A percentile compares a stretch with the other conserved stretches of the same genome.
These are phyloP conservation scores for Sugiyamaella floridensis DNA, from an alignment of 805 yeast species.

Conservation along the genomic window DNA sequence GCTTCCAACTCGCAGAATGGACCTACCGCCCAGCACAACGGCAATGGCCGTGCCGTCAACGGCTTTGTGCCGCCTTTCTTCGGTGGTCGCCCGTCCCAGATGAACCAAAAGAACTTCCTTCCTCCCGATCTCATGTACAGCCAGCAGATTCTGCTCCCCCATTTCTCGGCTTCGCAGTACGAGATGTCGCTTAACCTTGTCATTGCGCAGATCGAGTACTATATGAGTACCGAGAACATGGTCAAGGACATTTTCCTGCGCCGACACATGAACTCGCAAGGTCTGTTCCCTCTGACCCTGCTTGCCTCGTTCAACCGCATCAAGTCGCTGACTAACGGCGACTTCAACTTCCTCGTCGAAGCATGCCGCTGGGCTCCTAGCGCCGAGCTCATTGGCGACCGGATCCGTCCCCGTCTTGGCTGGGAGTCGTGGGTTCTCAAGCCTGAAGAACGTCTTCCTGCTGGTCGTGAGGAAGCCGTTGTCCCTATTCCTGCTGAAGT, in stretches of 20 bases:
- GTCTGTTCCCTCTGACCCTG: slow-evolving; percentile 58
- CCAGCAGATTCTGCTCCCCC: slow-evolving; percentile 10
- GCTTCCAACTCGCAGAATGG: slow-evolving; percentile 2
- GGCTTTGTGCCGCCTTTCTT: slow-evolving; percentile 8
- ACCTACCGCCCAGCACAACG: slow-evolving; percentile 8
- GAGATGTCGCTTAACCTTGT: slow-evolving; percentile 26
- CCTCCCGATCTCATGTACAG: slow-evolving; percentile 11
- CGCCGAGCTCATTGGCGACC: slow-evolving; percentile 46
- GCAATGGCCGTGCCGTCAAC: slow-evolving; percentile 5
- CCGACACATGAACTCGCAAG: slow-evolving; percentile 69
- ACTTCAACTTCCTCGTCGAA: slow-evolving; percentile 44
- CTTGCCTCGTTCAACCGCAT: slow-evolving; percentile 73
- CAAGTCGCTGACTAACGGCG: slow-evolving; percentile 55
- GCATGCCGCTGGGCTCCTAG: slow-evolving; percentile 49
- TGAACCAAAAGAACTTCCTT: slow-evolving; percentile 13
- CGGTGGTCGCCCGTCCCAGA: slow-evolving; percentile 15
- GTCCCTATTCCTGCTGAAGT: background rate
- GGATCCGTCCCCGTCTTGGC: slow-evolving; percentile 53
- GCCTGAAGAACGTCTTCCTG: slow-evolving; percentile 38
- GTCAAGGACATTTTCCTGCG: slow-evolving; percentile 78
- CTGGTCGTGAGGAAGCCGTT: slow-evolving; percentile 38
- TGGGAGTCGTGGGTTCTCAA: slow-evolving; percentile 68
- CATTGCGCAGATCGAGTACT: slow-evolving; percentile 73
- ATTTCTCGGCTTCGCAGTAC: slow-evolving; percentile 17
- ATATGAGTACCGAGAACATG: slow-evolving; percentile 81